These are phyloP conservation scores for Chrysoporthe austroafricana DNA, from an alignment of 2,329 filamentous ascomycete genomes.

Conservation along the genomic window DNA sequence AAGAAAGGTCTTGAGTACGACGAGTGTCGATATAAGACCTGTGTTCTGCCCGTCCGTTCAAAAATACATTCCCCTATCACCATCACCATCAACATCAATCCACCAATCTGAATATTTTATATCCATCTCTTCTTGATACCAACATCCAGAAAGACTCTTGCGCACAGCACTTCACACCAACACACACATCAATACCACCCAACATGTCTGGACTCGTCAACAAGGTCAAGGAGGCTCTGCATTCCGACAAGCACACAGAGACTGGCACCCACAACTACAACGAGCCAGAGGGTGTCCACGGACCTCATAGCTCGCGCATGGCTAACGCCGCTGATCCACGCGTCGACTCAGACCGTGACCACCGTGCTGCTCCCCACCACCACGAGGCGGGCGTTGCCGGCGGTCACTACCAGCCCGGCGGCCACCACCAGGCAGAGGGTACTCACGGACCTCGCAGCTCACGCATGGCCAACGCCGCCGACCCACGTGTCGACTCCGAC, in stretches of 20 bases:
- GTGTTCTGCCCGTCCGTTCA: neutral
- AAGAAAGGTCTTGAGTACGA: neutral
- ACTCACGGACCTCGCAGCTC: conserved; percentile 48
- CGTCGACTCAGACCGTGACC: conserved; percentile 54
- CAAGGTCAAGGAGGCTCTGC: conserved; percentile 62
- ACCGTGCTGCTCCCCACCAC: conserved; percentile 34
- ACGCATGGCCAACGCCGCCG: conserved; percentile 50
- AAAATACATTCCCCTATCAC: neutral
- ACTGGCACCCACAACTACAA: conserved; percentile 35
- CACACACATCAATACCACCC: conserved; percentile 31
- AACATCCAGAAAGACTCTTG: conserved; percentile 1
- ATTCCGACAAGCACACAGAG: conserved; percentile 45
- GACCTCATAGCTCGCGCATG: conserved; percentile 48
- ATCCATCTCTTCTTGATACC: conserved; percentile 16
- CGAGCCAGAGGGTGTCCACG: conserved; percentile 40
- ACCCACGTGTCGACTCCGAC: conserved; percentile 58
- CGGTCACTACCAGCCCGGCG: conserved; percentile 37
- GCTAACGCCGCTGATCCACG: conserved; percentile 56
- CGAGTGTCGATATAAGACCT: neutral
- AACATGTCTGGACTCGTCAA: conserved; percentile 62
- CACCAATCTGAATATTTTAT: conserved; percentile 11
- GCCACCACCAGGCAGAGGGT: conserved; percentile 37
- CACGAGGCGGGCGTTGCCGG: conserved; percentile 38
- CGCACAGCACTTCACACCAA: conserved; percentile 17
- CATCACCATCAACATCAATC: neutral